A percentile compares a stretch with the other conserved stretches of the same genome.
Evolutionary conservation across 2,329 filamentous ascomycete species (phyloP).

Genomic region (Diaporthe caulivora): DNA sequence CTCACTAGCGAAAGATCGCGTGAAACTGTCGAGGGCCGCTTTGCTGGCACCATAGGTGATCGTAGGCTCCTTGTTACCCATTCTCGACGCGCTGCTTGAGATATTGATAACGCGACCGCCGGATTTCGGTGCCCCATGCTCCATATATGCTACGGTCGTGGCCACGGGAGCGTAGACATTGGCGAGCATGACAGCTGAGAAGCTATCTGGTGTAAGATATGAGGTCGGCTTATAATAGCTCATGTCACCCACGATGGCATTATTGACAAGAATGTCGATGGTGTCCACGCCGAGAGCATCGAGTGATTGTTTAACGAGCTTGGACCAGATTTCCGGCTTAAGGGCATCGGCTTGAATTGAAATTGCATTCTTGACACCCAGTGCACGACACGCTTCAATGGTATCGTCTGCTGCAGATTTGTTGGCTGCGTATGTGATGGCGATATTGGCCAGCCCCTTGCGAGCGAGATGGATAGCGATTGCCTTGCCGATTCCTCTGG

Average conservation of each 20-base stretch:
- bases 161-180: neutral
- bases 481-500: too few relatives aligned
- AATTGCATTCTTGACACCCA: neutral
- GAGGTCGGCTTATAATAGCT: neutral
- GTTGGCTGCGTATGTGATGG: neutral
- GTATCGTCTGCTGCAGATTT: neutral
- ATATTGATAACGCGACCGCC: neutral
- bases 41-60: neutral
- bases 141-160: neutral
- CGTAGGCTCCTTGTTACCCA: neutral
- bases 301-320: neutral
- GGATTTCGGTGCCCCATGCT: neutral
- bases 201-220: neutral
- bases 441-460: neutral
- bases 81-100: neutral
- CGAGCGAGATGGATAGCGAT: conserved; percentile 39
- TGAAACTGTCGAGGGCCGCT: neutral
- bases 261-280: neutral
- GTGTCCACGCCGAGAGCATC: neutral
- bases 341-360: neutral
- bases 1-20: neutral
- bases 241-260: neutral
- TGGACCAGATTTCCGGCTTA: too few relatives aligned
- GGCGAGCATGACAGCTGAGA: neutral
- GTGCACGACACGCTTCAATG: neutral